phyloP scores from a whole-genome alignment of 1,284 basidiomycete species.

The Cryptococcus sp. region DNA sequence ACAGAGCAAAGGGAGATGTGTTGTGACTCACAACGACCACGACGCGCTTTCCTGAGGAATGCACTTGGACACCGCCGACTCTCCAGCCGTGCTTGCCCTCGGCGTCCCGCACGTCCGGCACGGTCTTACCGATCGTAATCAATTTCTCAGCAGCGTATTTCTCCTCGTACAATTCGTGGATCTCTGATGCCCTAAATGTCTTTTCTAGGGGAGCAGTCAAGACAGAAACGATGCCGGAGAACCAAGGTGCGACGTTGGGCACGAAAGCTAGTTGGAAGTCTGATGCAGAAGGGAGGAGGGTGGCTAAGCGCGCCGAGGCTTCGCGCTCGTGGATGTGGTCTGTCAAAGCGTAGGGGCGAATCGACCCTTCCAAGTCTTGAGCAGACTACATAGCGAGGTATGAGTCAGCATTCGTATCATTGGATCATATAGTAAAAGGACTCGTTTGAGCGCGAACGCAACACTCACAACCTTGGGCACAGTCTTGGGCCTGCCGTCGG shows the following conservation, averaged over 20 bases:
- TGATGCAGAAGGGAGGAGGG: slow-evolving; percentile 55
- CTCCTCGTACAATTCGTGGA: slow-evolving; percentile 73
- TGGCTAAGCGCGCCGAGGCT: slow-evolving; percentile 76
- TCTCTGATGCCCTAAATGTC: slow-evolving; percentile 67
- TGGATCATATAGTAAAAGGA: neutral
- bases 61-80: slow-evolving; percentile 92
- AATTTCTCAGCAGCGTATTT: slow-evolving; percentile 77
- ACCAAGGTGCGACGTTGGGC: slow-evolving; percentile 89
- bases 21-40: slow-evolving; percentile 79
- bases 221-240: slow-evolving; percentile 90
- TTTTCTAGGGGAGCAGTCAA: slow-evolving; percentile 75
- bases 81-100: slow-evolving; percentile 83
- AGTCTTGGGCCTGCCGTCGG: slow-evolving; percentile 70
- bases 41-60: slow-evolving; percentile 80
- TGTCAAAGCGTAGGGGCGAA: slow-evolving; percentile 85
- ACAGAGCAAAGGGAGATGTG: neutral
- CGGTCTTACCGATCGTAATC: slow-evolving; percentile 65
- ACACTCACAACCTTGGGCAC: slow-evolving; percentile 71
- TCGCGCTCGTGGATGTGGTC: slow-evolving; percentile 99
- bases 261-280: slow-evolving; percentile 77
- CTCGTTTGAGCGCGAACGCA: neutral
- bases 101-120: slow-evolving; percentile 76
- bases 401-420: neutral
- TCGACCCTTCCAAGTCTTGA: slow-evolving; percentile 70
- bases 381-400: slow-evolving; percentile 44